Conservation (phyloP, 768 basidiomycete species). For the Hebeloma cylindrosporum region DNA sequence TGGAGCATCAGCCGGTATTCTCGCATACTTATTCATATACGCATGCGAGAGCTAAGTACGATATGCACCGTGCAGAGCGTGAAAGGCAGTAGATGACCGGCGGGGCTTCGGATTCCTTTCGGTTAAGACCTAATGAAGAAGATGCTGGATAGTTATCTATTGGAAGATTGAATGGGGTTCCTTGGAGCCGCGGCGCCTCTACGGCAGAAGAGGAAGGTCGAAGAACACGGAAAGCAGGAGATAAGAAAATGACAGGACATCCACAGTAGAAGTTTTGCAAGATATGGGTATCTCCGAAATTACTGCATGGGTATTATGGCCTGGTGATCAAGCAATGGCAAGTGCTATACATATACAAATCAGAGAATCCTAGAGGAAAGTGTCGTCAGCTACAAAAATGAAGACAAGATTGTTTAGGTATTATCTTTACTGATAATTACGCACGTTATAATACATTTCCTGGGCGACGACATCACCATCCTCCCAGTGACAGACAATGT, state of each 20-base stretch:
- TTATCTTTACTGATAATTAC: constrained; percentile 27
- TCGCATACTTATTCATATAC: too few relatives aligned
- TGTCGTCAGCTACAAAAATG: constrained; percentile 11
- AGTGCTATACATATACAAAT: constrained; percentile 53
- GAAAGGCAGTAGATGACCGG: too few relatives aligned
- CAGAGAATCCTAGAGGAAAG: constrained; percentile 56
- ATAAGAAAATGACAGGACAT: constrained; percentile 10
- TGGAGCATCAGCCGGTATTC: too few relatives aligned
- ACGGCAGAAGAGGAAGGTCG: constrained; percentile 27
- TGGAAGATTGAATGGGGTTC: constrained; percentile 24
- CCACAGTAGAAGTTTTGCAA: constrained; percentile 9
- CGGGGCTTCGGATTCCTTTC: not conserved
- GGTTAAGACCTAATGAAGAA: too few relatives aligned
- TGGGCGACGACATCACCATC: constrained; percentile 76
- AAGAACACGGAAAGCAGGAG: constrained; percentile 7
- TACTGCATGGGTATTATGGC: constrained; percentile 12
- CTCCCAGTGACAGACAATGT: constrained; percentile 87
- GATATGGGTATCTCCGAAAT: constrained; percentile 17
- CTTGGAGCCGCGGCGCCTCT: constrained; percentile 34
- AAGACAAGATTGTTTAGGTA: constrained; percentile 9
- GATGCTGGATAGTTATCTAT: constrained; percentile 13
- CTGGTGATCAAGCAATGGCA: constrained; percentile 38
- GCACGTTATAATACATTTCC: constrained; percentile 77
- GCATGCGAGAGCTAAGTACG: too few relatives aligned
- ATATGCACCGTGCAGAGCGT: too few relatives aligned